These are phyloP conservation scores for Isabelozyma pseudorhagii DNA, from an alignment of 805 yeast genomes.

Conservation along the genomic window DNA sequence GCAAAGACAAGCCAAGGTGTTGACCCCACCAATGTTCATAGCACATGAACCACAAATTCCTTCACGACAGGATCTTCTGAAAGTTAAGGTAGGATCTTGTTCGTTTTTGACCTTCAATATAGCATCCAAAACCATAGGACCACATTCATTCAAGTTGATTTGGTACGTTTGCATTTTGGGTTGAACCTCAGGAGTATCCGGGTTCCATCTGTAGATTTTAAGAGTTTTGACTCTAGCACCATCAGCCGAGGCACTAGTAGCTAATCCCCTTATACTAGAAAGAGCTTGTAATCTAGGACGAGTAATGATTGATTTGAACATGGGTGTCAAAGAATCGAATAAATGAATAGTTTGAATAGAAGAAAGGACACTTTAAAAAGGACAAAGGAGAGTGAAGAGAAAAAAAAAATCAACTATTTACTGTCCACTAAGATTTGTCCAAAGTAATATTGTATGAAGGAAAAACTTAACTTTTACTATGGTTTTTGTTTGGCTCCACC, in stretches of 20 bases:
- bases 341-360: not conserved
- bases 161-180: conserved; percentile 82
- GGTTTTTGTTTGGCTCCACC: no score
- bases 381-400: not conserved
- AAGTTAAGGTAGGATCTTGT: conserved; percentile 91
- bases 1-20: conserved; percentile 95
- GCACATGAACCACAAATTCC: conserved; percentile 99
- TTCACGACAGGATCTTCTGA: conserved; percentile 98
- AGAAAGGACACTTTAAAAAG: not conserved
- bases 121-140: conserved; percentile 98
- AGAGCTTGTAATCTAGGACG: conserved; percentile 6
- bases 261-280: conserved; percentile 29
- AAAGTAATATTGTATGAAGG: not conserved
- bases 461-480: not conserved
- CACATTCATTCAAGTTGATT: conserved; percentile 85
- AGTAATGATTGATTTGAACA: conserved; percentile 19
- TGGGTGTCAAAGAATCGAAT: not conserved
- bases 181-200: conserved; percentile 90
- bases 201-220: conserved; percentile 97
- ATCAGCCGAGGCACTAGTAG: conserved; percentile 50
- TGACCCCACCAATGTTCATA: conserved; percentile 97
- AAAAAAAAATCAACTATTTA: not conserved
- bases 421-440: not conserved
- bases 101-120: conserved; percentile 92
- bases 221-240: conserved; percentile 71